These are phyloP conservation scores for Rubia balearica DNA, from an alignment of 305 asterid species.

Conservation along the genomic window DNA sequence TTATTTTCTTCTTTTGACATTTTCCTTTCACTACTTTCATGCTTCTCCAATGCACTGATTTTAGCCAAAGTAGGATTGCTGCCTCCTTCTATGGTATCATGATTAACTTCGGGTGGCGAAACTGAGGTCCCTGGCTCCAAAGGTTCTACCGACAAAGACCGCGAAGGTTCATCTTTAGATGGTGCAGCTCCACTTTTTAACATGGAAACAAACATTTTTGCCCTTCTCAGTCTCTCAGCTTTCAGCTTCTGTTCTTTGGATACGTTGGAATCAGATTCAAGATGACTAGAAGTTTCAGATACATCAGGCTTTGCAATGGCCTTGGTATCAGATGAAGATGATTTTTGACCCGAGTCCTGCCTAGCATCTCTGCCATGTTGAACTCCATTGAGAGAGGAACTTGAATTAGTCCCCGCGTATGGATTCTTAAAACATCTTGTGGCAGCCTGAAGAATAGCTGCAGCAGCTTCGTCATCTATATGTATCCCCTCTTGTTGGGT, in stretches of 20 bases:
- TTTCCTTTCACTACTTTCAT: constrained; percentile 27
- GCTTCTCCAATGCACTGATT: constrained; percentile 23
- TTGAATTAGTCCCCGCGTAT: constrained; percentile 30
- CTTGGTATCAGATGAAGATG: constrained; percentile 13
- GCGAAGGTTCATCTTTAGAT: constrained; percentile 35
- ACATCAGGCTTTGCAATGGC: constrained; percentile 17
- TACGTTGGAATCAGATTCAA: constrained; percentile 41
- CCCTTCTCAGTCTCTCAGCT: constrained; percentile 90
- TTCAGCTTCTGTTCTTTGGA: constrained; percentile 68
- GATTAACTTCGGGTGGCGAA: constrained; percentile 28
- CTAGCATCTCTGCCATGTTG: constrained; percentile 27
- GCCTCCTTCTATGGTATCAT: constrained; percentile 32
- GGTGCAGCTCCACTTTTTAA: constrained; percentile 58
- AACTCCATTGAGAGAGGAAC: constrained; percentile 21
- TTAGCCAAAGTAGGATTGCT: constrained; percentile 35
- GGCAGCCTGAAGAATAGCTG: constrained; percentile 91
- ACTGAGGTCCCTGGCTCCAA: constrained; percentile 33
- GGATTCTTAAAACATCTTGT: constrained; percentile 61
- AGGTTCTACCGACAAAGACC: constrained; percentile 58
- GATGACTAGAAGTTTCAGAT: constrained; percentile 26
- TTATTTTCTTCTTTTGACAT: constrained; percentile 34
- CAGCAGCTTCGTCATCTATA: constrained; percentile 71
- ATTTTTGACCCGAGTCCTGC: constrained; percentile 21
- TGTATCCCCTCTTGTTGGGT: constrained; percentile 38
- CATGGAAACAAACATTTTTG: constrained; percentile 78